Percentiles rank a stretch among this genome's conserved stretches.
phyloP scores from a whole-genome alignment of 2,329 filamentous ascomycete species.

The Penicillium sp. region DNA sequence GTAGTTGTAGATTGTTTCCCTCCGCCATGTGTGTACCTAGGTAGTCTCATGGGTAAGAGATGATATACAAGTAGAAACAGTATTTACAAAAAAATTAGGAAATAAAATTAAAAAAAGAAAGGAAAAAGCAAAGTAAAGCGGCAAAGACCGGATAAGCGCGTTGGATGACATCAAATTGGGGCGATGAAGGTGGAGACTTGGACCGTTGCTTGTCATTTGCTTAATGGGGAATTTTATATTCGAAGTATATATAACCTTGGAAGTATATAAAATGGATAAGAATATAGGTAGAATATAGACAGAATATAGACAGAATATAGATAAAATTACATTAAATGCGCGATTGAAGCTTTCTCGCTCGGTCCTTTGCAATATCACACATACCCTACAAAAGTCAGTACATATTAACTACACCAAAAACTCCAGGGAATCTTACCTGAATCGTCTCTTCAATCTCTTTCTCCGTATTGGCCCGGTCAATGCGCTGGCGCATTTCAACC shows the following conservation, averaged over 20 bases:
- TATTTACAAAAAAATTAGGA: neutral
- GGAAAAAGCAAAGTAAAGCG: slow-evolving; percentile 13
- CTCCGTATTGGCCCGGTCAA: slow-evolving; percentile 63
- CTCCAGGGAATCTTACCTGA: slow-evolving; percentile 51
- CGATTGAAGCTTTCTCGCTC: slow-evolving; percentile 61
- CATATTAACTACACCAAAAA: neutral
- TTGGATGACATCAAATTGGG: slow-evolving; percentile 30
- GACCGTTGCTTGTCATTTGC: neutral
- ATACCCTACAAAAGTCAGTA: slow-evolving; percentile 62
- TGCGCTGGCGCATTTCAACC: slow-evolving; percentile 74
- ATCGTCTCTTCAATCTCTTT: slow-evolving; percentile 72
- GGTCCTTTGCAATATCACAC: slow-evolving; percentile 83
- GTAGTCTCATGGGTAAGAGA: slow-evolving; percentile 24
- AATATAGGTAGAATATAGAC: neutral
- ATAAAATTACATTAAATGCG: slow-evolving; percentile 11
- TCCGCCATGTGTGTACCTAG: slow-evolving; percentile 34
- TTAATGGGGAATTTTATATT: neutral
- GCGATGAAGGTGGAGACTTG: slow-evolving; percentile 4
- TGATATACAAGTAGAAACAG: neutral
- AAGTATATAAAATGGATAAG: too few species aligned
- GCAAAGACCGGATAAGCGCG: slow-evolving; percentile 19
- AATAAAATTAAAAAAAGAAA: neutral
- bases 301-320: neutral
- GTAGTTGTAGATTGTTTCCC: slow-evolving; percentile 28
- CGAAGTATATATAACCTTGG: too few species aligned